A percentile compares a stretch with the other conserved stretches of the same genome.
Evolutionary conservation across 2,329 filamentous ascomycete species (phyloP).

Genomic region (Colletotrichum musae): DNA sequence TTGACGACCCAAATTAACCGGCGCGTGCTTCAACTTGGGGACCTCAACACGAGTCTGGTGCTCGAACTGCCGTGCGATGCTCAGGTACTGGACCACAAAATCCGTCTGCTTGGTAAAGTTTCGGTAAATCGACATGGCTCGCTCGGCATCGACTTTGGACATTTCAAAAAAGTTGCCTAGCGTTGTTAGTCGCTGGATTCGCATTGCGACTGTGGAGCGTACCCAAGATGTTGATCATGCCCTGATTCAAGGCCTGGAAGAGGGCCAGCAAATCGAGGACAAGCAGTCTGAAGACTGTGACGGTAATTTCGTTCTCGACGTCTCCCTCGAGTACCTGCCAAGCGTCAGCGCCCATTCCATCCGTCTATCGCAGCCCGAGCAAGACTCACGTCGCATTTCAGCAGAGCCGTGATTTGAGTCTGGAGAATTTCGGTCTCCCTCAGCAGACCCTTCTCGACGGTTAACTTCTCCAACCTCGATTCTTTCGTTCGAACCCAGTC

Average conservation of each 20-base stretch:
- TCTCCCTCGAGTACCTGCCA: conserved; percentile 85
- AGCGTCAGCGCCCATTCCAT: conserved; percentile 30
- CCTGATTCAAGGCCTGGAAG: conserved; percentile 96
- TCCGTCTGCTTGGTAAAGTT: conserved; percentile 94
- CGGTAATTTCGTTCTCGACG: conserved; percentile 94
- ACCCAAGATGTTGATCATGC: conserved; percentile 97
- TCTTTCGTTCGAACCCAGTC: conserved; percentile 92
- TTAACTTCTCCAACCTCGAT: conserved; percentile 85
- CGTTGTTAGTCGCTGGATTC: conserved; percentile 28
- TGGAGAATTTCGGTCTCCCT: conserved; percentile 94
- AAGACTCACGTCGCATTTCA: conserved; percentile 87
- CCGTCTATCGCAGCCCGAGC: not conserved
- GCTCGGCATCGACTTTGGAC: conserved; percentile 93
- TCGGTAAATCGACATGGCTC: conserved; percentile 92
- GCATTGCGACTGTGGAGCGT: conserved; percentile 50
- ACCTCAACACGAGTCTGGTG: conserved; percentile 94
- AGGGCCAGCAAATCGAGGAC: conserved; percentile 91
- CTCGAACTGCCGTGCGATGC: conserved; percentile 89
- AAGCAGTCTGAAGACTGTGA: conserved; percentile 92
- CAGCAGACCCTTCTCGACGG: conserved; percentile 91
- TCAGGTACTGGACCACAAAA: conserved; percentile 90
- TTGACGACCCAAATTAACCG: conserved; percentile 89
- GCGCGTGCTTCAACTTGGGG: conserved; percentile 96
- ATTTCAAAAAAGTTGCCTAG: conserved; percentile 98
- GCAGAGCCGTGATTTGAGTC: conserved; percentile 84